phyloP scores from a whole-genome alignment of 2,329 filamentous ascomycete species.

The Ophiostoma fasciatum region DNA sequence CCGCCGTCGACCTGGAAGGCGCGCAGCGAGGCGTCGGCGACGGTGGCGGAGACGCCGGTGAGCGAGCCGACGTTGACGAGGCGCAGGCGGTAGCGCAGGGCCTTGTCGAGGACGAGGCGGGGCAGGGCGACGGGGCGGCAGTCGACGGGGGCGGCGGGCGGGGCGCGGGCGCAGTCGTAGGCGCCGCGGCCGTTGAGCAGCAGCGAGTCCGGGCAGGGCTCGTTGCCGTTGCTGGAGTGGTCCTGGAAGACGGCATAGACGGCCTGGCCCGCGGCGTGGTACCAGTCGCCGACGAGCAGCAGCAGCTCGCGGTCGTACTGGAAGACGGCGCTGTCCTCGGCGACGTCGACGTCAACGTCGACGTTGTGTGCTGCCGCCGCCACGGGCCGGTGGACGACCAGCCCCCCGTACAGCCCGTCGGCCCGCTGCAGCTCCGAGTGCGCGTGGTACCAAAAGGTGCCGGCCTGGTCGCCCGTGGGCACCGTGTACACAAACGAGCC shows the following conservation, averaged over 20 bases:
- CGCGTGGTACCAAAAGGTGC: slow-evolving; percentile 45
- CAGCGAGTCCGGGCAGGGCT: slow-evolving; percentile 32
- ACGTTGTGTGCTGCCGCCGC: too few relatives aligned
- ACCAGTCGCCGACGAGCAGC: slow-evolving; percentile 55
- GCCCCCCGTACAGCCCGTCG: slow-evolving; percentile 45
- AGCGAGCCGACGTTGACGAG: slow-evolving; percentile 14
- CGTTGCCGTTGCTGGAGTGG: slow-evolving; percentile 7
- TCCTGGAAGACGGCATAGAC: slow-evolving; percentile 6
- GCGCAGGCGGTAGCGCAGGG: slow-evolving; percentile 11
- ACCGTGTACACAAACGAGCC: slow-evolving; percentile 42
- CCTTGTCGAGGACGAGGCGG: slow-evolving; percentile 10
- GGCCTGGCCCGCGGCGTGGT: slow-evolving; percentile 4
- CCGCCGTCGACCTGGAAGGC: slow-evolving; percentile 14
- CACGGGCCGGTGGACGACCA: slow-evolving; percentile 47
- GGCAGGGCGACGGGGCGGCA: slow-evolving; percentile 19
- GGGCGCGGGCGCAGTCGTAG: slow-evolving; percentile 30
- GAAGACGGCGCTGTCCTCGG: slow-evolving; percentile 31
- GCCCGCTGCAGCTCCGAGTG: slow-evolving; percentile 58
- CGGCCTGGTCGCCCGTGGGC: slow-evolving; percentile 10
- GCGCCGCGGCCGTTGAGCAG: slow-evolving; percentile 30
- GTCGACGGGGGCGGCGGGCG: slow-evolving; percentile 28
- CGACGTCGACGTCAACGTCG: slow-evolving; percentile 30
- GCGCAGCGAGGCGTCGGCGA: slow-evolving; percentile 11
- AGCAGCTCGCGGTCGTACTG: slow-evolving; percentile 49
- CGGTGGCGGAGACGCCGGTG: slow-evolving; percentile 10